These are phyloP conservation scores for Esteya vermicola DNA, from an alignment of 2,329 filamentous ascomycete species.

Conservation along the genomic window DNA sequence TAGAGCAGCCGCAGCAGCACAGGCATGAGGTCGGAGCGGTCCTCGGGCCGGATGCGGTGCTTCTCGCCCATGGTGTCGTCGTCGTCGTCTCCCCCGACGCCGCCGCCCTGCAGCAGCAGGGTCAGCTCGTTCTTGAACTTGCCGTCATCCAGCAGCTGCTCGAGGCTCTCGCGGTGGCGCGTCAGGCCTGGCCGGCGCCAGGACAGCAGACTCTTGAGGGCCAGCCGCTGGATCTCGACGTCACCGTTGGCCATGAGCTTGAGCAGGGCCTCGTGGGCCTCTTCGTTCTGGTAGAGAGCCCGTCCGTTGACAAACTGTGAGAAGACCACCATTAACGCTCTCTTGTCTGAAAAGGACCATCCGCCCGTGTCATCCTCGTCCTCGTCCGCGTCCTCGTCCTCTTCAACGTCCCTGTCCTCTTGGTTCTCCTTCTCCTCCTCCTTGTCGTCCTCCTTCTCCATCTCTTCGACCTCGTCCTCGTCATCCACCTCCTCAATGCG, in stretches of 20 bases:
- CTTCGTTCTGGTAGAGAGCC: conserved; percentile 62
- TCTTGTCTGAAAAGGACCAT: conserved; percentile 70
- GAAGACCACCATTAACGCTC: conserved; percentile 69
- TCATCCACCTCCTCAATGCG: conserved; percentile 11
- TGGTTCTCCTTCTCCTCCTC: conserved; percentile 12
- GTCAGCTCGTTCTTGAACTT: conserved; percentile 91
- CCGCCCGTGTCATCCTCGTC: conserved; percentile 19
- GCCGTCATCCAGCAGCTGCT: conserved; percentile 78
- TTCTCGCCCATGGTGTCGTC: conserved; percentile 3
- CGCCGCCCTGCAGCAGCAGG: conserved; percentile 52
- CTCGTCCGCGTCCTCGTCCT: conserved; percentile 23
- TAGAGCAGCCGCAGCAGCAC: conserved; percentile 79
- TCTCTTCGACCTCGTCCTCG: conserved; percentile 29
- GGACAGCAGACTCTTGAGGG: conserved; percentile 69
- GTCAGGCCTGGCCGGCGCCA: conserved; percentile 74
- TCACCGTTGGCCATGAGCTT: conserved; percentile 76
- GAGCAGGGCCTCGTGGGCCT: conserved; percentile 64
- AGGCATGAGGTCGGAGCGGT: conserved; percentile 64
- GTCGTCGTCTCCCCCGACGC: not conserved
- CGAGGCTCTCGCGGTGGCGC: conserved; percentile 71
- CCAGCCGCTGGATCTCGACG: conserved; percentile 71
- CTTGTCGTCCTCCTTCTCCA: conserved; percentile 25
- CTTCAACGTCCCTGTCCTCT: conserved; percentile 7
- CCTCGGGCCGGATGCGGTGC: conserved; percentile 50
- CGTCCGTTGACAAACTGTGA: conserved; percentile 75